Conservation (phyloP, 2,329 filamentous ascomycete genomes). For the Metarhizium guizhouense region DNA sequence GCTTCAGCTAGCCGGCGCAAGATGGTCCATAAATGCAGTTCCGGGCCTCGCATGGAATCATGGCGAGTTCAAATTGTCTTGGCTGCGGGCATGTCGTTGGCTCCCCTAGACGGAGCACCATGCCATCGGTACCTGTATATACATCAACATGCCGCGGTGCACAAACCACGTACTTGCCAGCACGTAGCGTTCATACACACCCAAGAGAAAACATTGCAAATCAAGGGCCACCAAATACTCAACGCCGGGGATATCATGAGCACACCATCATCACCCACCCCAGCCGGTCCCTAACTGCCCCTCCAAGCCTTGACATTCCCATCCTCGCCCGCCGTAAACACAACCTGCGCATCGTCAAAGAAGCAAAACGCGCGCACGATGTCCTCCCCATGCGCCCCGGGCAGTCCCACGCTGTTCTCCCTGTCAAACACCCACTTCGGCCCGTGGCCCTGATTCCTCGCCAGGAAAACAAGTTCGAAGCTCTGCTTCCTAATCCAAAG, state of each 20-base stretch:
- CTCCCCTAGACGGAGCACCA: not conserved
- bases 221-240: too few relatives aligned
- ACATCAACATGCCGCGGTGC: too few relatives aligned
- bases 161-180: too few relatives aligned
- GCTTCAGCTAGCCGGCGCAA: not conserved
- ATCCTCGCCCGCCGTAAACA: constrained; percentile 52
- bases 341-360: constrained; percentile 48
- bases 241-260: not conserved
- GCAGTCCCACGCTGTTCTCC: constrained; percentile 48
- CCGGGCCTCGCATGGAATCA: constrained; percentile 1
- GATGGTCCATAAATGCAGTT: not conserved
- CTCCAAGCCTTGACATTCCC: constrained; percentile 50
- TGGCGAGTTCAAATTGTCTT: too few relatives aligned
- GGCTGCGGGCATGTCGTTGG: too few relatives aligned
- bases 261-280: not conserved
- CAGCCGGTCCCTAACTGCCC: constrained; percentile 10
- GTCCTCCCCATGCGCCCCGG: constrained; percentile 54
- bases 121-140: too few relatives aligned
- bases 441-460: constrained; percentile 30
- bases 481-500: constrained; percentile 34
- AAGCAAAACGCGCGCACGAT: constrained; percentile 57
- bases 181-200: too few relatives aligned
- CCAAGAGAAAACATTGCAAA: too few relatives aligned
- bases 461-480: constrained; percentile 53
- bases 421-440: constrained; percentile 42